Base-by-base conservation (phyloP, 2,329 filamentous ascomycete species). In the Alternaria hordeiaustralica region DNA sequence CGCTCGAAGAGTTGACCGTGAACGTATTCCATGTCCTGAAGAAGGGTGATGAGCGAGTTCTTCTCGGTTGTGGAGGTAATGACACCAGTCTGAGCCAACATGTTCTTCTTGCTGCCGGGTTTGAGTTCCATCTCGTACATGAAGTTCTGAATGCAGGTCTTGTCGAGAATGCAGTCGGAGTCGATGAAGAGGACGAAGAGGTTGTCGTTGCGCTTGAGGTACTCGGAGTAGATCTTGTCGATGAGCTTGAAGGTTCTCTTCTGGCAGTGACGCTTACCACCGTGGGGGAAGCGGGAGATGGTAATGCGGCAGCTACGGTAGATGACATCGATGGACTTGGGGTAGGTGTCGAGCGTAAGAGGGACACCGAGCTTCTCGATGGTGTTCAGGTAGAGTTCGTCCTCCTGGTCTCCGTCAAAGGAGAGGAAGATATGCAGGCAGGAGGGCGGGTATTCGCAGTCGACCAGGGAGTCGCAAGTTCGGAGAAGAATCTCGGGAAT, bases 51-150 rank as follows among this genome's bases (percentile, higher is more conserved):
- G 60, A 98, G 84, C 70, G 91, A 93, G 78, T 96, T 92, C 73
- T 92, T 96, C 72, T 91, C 88, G 0, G 95, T 97, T 0, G 94
- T 97, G 1, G 94, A 95, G 2, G 95, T 98, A 75, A 98, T 98
- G 75, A 98, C 92, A 30, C 95, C 95, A 13, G 95, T 98, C 93
- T 97, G 97, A 57, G 95, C 95, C 75, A 98, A 85, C 93, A 97
- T 97, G 78, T 96, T 93, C 76, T 90, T 89, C 76, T 92, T 89
- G 82, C 94, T 97, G 58, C 94, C 94, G 1, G 95, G 95, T 79
- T 95, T 97, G 64, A 98, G 85, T 80, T 98, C 94, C 96, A 98
- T 98, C 78, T 98, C 95, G 80, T 96, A 97, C 83, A 98, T 92
- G 81, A 98, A 98, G 79, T 97, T 98, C 78, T 97, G 95, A 63